Conservation (phyloP, 768 basidiomycete genomes). For the Ramaria sp. region DNA sequence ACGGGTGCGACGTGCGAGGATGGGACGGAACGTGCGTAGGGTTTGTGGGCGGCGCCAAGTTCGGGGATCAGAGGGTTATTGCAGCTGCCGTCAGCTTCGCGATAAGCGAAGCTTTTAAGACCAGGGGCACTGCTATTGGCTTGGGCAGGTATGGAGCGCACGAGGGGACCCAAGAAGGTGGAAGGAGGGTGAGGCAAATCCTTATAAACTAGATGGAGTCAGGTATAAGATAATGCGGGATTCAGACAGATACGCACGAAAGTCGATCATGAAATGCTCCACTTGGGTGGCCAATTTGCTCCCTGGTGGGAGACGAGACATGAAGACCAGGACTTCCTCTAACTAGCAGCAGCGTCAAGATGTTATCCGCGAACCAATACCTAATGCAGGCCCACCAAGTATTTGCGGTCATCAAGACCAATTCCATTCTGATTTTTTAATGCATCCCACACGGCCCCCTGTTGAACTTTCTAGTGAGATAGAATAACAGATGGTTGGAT, state of each 20-base stretch:
- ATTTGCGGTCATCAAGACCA: conserved; percentile 45
- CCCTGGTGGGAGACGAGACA: conserved; percentile 40
- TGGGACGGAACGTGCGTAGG: conserved; percentile 34
- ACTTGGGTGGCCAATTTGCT: conserved; percentile 23
- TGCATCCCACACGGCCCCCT: conserved; percentile 26
- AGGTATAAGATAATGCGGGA: conserved; percentile 1
- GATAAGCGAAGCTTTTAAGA: conserved; percentile 8
- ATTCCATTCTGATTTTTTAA: conserved; percentile 31
- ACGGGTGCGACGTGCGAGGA: conserved; percentile 31
- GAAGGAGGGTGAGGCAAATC: conserved; percentile 71
- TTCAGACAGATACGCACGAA: conserved; percentile 36
- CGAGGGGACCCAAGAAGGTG: conserved; percentile 37
- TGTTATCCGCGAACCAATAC: not conserved
- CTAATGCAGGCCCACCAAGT: conserved; percentile 33
- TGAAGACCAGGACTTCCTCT: conserved; percentile 47
- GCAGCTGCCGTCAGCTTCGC: conserved; percentile 26
- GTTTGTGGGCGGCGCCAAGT: conserved; percentile 25
- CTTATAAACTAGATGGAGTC: conserved; percentile 46
- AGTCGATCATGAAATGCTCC: conserved; percentile 40
- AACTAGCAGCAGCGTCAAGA: conserved; percentile 31
- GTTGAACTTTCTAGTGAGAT: not conserved
- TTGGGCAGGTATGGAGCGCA: conserved; percentile 27
- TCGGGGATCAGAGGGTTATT: conserved; percentile 25
- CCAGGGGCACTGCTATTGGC: not conserved
- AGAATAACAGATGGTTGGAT: not conserved